Evolutionary conservation across 2,329 filamentous ascomycete species (phyloP).

Genomic region (Chaetomiaceae sp.): DNA sequence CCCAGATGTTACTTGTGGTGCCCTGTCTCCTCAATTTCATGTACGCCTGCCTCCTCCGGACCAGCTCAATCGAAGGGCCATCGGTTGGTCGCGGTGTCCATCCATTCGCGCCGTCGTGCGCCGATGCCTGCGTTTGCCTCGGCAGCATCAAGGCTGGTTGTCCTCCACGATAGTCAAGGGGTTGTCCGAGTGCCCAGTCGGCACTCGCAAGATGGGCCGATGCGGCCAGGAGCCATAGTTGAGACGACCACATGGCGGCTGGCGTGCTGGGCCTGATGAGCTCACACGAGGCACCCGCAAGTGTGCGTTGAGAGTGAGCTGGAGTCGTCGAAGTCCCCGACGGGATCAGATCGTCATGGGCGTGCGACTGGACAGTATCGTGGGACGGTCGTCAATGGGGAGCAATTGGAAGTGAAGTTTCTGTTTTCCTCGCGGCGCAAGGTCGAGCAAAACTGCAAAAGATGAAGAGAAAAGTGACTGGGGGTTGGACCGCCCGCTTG

Average conservation of each 20-base stretch:
- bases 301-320: too few relatives aligned
- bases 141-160: not conserved
- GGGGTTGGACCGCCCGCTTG: not conserved
- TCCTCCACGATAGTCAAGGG: slow-evolving; percentile 1
- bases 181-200: slow-evolving; percentile 9
- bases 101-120: slow-evolving; percentile 12
- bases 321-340: too few relatives aligned
- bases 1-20: slow-evolving; percentile 22
- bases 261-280: too few relatives aligned
- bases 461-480: not conserved
- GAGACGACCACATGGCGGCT: slow-evolving; percentile 8
- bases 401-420: not conserved
- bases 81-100: slow-evolving; percentile 24
- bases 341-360: too few relatives aligned
- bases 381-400: too few relatives aligned
- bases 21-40: slow-evolving; percentile 6
- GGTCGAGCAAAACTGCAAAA: not conserved
- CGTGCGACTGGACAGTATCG: too few relatives aligned
- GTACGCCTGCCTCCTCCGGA: slow-evolving; percentile 16
- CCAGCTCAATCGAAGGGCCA: slow-evolving; percentile 22
- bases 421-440: not conserved
- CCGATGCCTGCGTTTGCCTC: slow-evolving; percentile 13
- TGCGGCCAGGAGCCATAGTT: slow-evolving; percentile 13
- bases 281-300: too few relatives aligned
- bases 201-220: slow-evolving; percentile 6